phyloP scores from a whole-genome alignment of 2,329 filamentous ascomycete genomes.

The Aquanectria penicillioides region DNA sequence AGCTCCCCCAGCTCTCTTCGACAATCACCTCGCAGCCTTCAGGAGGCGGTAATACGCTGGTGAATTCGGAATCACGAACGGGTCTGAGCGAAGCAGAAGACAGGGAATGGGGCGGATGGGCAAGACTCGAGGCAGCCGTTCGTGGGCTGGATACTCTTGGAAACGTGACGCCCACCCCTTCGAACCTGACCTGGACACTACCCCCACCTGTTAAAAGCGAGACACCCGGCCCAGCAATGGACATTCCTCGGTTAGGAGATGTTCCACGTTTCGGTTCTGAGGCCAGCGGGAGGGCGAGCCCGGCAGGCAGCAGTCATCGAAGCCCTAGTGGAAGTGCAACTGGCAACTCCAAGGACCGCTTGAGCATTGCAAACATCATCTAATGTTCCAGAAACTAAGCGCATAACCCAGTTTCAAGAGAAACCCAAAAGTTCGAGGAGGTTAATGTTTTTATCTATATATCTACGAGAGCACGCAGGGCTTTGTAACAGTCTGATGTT shows the following conservation, averaged over 20 bases:
- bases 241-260: conserved; percentile 44
- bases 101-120: conserved; percentile 84
- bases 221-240: conserved; percentile 38
- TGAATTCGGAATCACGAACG: conserved; percentile 59
- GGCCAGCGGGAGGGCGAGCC: conserved; percentile 41
- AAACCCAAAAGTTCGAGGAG: conserved; percentile 3
- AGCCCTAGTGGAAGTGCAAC: conserved; percentile 31
- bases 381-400: too few relatives aligned
- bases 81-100: conserved; percentile 66
- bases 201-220: conserved; percentile 51
- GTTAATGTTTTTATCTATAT: conserved; percentile 36
- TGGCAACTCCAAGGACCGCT: conserved; percentile 43
- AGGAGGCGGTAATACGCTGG: conserved; percentile 50
- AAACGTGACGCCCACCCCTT: conserved; percentile 43
- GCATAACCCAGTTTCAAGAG: too few relatives aligned
- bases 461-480: conserved; percentile 5
- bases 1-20: conserved; percentile 40
- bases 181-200: conserved; percentile 47
- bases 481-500: not conserved
- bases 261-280: conserved; percentile 44
- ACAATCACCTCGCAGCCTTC: conserved; percentile 27
- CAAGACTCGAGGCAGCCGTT: conserved; percentile 68
- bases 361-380: conserved; percentile 59
- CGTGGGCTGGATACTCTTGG: conserved; percentile 43
- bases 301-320: conserved; percentile 38